Evolutionary conservation across 257 asterid genomes (phyloP).

Genomic region (Rauvolfia tetraphylla): DNA sequence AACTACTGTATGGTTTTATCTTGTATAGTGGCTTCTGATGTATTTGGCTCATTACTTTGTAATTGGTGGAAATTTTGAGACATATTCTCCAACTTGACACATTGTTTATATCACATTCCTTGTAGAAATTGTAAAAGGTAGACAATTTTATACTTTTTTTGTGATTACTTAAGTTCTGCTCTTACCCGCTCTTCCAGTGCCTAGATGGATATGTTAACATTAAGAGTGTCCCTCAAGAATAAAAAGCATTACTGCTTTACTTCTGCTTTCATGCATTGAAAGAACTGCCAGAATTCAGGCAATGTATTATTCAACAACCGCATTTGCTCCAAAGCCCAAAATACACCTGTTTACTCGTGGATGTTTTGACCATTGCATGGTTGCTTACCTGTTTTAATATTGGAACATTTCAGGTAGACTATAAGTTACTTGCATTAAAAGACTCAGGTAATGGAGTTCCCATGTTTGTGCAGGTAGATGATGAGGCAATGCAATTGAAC

Average conservation of each 20-base stretch:
- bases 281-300: neutral
- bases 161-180: too few relatives aligned
- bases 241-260: too few relatives aligned
- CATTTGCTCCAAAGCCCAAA: neutral
- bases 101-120: neutral
- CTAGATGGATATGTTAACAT: neutral
- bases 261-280: neutral
- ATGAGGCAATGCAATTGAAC: slow-evolving; percentile 93
- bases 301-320: neutral
- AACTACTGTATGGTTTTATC: too few relatives aligned
- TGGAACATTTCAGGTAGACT: neutral
- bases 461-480: slow-evolving; percentile 62
- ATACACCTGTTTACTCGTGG: too few relatives aligned
- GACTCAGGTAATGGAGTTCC: neutral
- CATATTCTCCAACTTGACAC: neutral
- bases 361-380: neutral
- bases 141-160: neutral
- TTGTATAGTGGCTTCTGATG: too few relatives aligned
- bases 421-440: neutral
- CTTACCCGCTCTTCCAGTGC: too few relatives aligned
- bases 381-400: neutral
- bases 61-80: neutral
- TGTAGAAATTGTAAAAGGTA: neutral
- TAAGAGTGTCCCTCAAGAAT: too few relatives aligned
- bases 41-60: neutral